phyloP scores from a whole-genome alignment of 2,329 filamentous ascomycete genomes.

The Aspergillus terreus region DNA sequence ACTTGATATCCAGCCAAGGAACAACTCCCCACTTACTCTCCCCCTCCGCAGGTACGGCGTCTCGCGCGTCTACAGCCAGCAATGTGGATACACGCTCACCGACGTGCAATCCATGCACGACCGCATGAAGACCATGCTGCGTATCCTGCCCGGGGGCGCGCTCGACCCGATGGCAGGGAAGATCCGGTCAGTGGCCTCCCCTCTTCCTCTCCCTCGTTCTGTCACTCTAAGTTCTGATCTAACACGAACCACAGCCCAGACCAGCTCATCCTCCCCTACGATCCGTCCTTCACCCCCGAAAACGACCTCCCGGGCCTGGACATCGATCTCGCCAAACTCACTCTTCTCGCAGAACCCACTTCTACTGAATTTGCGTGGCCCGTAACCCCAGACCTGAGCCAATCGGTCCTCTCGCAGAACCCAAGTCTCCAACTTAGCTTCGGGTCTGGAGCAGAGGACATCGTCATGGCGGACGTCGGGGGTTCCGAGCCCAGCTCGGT shows the following conservation, averaged over 20 bases:
- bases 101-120: constrained; percentile 74
- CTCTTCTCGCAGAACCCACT: constrained; percentile 20
- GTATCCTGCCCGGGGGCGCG: constrained; percentile 53
- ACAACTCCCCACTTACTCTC: background rate
- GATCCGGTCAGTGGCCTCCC: constrained; percentile 56
- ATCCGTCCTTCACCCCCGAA: constrained; percentile 73
- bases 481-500: constrained; percentile 38
- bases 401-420: constrained; percentile 24
- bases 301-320: constrained; percentile 59
- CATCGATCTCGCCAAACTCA: constrained; percentile 48
- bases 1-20: background rate
- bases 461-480: constrained; percentile 31
- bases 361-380: constrained; percentile 26
- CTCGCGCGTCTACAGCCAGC: constrained; percentile 78
- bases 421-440: constrained; percentile 43
- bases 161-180: constrained; percentile 70
- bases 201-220: constrained; percentile 16
- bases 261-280: constrained; percentile 74
- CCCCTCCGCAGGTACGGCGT: constrained; percentile 62
- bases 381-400: constrained; percentile 30
- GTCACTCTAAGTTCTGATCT: background rate
- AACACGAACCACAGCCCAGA: constrained; percentile 44
- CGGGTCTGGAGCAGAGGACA: constrained; percentile 41
- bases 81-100: constrained; percentile 78
- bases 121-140: constrained; percentile 67